phyloP scores from a whole-genome alignment of 768 basidiomycete genomes.

The Leccinum variicolor region DNA sequence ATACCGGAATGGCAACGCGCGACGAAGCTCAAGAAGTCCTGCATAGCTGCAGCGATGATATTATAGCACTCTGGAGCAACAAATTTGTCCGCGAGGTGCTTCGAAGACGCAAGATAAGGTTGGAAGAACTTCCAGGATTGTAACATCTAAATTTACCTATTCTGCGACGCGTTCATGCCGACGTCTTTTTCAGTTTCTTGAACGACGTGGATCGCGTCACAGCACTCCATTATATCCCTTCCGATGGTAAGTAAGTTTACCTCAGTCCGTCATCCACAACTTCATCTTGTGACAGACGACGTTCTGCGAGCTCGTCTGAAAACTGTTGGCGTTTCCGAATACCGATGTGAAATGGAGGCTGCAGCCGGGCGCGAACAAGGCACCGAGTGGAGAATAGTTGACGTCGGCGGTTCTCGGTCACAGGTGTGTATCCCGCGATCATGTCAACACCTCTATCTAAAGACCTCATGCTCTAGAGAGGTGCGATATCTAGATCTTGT shows the following conservation, averaged over 20 bases:
- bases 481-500: slow-evolving; percentile 21
- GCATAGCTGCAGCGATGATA: slow-evolving; percentile 38
- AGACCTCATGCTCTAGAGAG: slow-evolving; percentile 26
- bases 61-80: slow-evolving; percentile 46
- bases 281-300: slow-evolving; percentile 37
- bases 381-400: slow-evolving; percentile 53
- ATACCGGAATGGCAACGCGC: slow-evolving; percentile 23
- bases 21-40: slow-evolving; percentile 43
- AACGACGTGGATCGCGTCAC: slow-evolving; percentile 51
- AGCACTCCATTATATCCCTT: slow-evolving; percentile 41
- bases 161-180: neutral
- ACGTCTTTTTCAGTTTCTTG: slow-evolving; percentile 36
- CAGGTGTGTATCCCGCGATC: slow-evolving; percentile 36
- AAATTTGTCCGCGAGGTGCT: slow-evolving; percentile 41
- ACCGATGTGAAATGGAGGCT: slow-evolving; percentile 78
- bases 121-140: slow-evolving; percentile 53
- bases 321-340: slow-evolving; percentile 76
- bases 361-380: slow-evolving; percentile 47
- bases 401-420: slow-evolving; percentile 51
- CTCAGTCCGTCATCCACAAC: neutral
- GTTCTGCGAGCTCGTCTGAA: slow-evolving; percentile 52
- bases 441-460: neutral
- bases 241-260: slow-evolving; percentile 36
- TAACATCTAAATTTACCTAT: slow-evolving; percentile 20
- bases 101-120: slow-evolving; percentile 40